Percentiles rank a stretch among this genome's conserved stretches.
Conservation (phyloP, 768 basidiomycete species). For the Tricholoma flavovirens region DNA sequence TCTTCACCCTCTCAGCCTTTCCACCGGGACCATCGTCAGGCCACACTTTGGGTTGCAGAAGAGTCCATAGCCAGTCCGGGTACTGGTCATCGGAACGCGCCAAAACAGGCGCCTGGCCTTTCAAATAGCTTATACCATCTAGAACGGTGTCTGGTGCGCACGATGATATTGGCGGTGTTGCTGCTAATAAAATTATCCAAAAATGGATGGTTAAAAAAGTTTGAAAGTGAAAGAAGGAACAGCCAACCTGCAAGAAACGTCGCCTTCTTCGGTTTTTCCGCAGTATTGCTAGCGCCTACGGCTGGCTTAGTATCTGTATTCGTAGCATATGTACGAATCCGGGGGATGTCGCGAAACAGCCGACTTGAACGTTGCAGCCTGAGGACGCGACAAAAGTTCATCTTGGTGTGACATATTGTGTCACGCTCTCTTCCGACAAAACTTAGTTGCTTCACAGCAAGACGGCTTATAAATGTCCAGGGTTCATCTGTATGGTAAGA, state of each 20-base stretch:
- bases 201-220: background rate
- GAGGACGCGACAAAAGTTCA: conserved; percentile 22
- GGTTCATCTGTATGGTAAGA: no score
- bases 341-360: conserved; percentile 11
- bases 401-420: conserved; percentile 14
- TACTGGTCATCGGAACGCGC: conserved; percentile 80
- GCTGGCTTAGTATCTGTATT: conserved; percentile 4
- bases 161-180: conserved; percentile 43
- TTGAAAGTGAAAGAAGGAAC: background rate
- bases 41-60: conserved; percentile 54
- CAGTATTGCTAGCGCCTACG: background rate
- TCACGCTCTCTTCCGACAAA: conserved; percentile 5
- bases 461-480: no score
- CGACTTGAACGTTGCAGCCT: conserved; percentile 13
- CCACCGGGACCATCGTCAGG: conserved; percentile 75
- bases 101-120: conserved; percentile 71
- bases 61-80: conserved; percentile 84
- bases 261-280: conserved; percentile 9
- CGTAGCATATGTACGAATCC: conserved; percentile 11
- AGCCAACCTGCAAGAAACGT: conserved; percentile 7
- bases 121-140: conserved; percentile 78
- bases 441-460: background rate
- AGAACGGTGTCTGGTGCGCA: conserved; percentile 71
- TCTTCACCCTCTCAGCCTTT: conserved; percentile 48
- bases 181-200: conserved; percentile 1